Base-by-base conservation (phyloP, 306 rosid species). In the Pyrus betulifolia region DNA sequence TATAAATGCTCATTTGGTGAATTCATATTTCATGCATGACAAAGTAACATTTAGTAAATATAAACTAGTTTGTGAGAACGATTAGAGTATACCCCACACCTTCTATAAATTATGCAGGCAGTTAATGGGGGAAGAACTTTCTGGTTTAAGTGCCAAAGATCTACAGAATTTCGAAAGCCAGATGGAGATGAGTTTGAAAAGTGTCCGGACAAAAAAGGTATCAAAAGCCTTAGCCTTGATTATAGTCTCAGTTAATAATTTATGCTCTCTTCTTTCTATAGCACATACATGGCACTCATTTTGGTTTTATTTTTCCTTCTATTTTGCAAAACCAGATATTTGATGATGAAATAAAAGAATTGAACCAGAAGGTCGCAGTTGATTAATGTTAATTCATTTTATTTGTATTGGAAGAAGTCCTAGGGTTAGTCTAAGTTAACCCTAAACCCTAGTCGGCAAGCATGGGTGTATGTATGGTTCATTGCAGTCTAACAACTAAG, bases 41-140 rank as follows among this genome's bases (percentile, higher is more conserved):
- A 33, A 33, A 33, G 38, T 33, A 5, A 5, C 8, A 33, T 33
- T 33, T 33, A 33, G 38, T 33, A 33, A 33, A 33, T 14, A 46
- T 13, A 17, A 46, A 46, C 5, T 46, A 46, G 18, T 46, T 46
- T 46, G 52, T 46, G 52, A 13, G 52, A 46, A 46, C 15, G 52
- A 12, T 46, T 46, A 46, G 6, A 46, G 6, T 46, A 17, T 13
- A 46, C 45, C 44, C 31, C 25, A 7, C 18, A 49, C 22, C 8
- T 21, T 60, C 27, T 54, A 14, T 33, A 63, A 28, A 69, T 65
- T 57, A 66, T 81, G 85, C 89, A 95, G 98, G 78, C 91, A 89
- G 83, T 28, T 95, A 60, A 88, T 82, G 97, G 98, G 98, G 3
- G 85, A 95, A 83, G 89, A 87, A 76, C 89, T 90, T 72, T 90